These are phyloP conservation scores for Didymella sp. DNA, from an alignment of 2,329 filamentous ascomycete species.

Conservation along the genomic window DNA sequence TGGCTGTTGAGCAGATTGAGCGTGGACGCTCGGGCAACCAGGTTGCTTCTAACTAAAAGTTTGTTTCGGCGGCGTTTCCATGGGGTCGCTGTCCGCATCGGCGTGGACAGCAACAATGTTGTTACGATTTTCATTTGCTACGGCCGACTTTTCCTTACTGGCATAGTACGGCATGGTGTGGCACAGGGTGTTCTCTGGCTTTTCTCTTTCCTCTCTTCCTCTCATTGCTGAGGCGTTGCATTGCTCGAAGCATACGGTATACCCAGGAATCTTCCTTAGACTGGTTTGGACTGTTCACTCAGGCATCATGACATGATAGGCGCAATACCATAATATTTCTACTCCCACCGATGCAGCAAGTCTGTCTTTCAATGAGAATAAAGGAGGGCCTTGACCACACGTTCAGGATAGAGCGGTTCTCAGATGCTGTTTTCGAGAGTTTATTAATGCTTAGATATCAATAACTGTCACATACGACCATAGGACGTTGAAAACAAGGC, in stretches of 20 bases:
- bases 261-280: constrained; percentile 9
- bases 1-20: constrained; percentile 26
- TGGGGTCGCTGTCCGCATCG: not conserved
- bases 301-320: not conserved
- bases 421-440: too few relatives aligned
- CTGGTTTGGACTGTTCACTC: constrained; percentile 3
- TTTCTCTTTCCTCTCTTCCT: not conserved
- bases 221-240: not conserved
- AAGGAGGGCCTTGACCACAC: too few relatives aligned
- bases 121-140: not conserved
- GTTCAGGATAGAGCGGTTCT: too few relatives aligned
- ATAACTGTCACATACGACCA: too few relatives aligned
- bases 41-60: constrained; percentile 15
- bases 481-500: too few relatives aligned
- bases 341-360: too few relatives aligned
- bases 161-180: not conserved
- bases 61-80: not conserved
- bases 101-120: not conserved
- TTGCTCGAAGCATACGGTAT: constrained; percentile 12
- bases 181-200: not conserved
- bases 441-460: too few relatives aligned
- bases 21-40: constrained; percentile 25
- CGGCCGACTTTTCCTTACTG: not conserved
- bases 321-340: not conserved
- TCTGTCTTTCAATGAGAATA: too few relatives aligned